Percentiles rank a stretch among this genome's conserved stretches.
phyloP scores from a whole-genome alignment of 2,329 filamentous ascomycete genomes.

The Bipolaris zeicola region DNA sequence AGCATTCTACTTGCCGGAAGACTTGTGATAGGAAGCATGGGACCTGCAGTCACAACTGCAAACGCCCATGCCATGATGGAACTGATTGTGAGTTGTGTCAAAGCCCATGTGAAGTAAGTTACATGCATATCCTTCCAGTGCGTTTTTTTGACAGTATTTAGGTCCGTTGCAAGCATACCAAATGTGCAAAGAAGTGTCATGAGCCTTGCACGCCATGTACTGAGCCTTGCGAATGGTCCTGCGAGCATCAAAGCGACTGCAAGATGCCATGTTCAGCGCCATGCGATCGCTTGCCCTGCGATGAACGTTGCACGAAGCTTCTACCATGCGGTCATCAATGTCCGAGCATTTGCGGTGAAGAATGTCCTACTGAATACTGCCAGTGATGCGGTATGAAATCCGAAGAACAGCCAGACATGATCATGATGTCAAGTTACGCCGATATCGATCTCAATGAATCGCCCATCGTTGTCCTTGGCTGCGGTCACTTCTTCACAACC shows the following conservation, averaged over 20 bases:
- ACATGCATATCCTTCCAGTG: too few relatives aligned
- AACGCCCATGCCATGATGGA: constrained; percentile 32
- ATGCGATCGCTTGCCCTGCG: constrained; percentile 40
- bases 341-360: constrained; percentile 40
- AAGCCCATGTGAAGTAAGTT: constrained; percentile 29
- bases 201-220: constrained; percentile 44
- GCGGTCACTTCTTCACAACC: constrained; percentile 40
- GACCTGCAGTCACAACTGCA: constrained; percentile 41
- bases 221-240: constrained; percentile 42
- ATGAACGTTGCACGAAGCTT: constrained; percentile 32
- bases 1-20: constrained; percentile 29
- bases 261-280: constrained; percentile 45
- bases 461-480: constrained; percentile 35
- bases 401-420: constrained; percentile 31
- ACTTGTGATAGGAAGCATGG: constrained; percentile 33
- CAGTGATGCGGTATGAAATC: constrained; percentile 28
- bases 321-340: constrained; percentile 42
- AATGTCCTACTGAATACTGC: constrained; percentile 31
- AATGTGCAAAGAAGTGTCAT: constrained; percentile 33
- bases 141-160: constrained; percentile 5
- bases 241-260: constrained; percentile 42
- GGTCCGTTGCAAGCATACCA: constrained; percentile 38
- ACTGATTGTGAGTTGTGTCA: constrained; percentile 33
- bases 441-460: constrained; percentile 39
- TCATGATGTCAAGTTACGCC: constrained; percentile 29